Evolutionary conservation across 208 protist species (phyloP).

Genomic region (Trichomonas vaginalis): DNA sequence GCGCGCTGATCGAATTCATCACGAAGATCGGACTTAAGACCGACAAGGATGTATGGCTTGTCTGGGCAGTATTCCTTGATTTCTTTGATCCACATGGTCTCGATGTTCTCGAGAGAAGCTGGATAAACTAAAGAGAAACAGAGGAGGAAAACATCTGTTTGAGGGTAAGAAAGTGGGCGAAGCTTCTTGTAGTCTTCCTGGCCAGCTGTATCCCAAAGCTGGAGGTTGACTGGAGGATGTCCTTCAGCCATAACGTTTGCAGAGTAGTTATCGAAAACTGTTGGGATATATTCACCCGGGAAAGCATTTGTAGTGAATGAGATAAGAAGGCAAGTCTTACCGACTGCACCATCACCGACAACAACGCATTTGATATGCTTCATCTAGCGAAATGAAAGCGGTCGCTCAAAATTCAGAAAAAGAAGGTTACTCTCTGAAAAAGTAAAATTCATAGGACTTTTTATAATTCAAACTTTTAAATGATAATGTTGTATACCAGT

Average conservation of each 20-base stretch:
- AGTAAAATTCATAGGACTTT: background rate
- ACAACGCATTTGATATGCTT: conserved; percentile 16
- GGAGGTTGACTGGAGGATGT: background rate
- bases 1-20: background rate
- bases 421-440: background rate
- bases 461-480: too few relatives aligned
- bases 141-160: conserved; percentile 6
- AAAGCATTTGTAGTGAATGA: conserved; percentile 65
- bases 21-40: background rate
- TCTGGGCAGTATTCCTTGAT: background rate
- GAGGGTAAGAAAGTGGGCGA: background rate
- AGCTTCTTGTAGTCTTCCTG: background rate
- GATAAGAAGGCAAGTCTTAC: conserved; percentile 58
- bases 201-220: conserved; percentile 3
- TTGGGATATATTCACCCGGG: conserved; percentile 53
- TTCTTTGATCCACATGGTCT: background rate
- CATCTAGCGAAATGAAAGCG: background rate
- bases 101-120: background rate
- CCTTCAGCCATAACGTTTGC: conserved; percentile 46
- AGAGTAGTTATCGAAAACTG: conserved; percentile 64
- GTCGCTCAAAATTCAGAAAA: background rate
- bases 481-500: too few relatives aligned
- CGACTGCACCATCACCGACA: background rate
- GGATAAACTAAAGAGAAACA: background rate
- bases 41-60: background rate